Base-by-base conservation (phyloP, 2,329 filamentous ascomycete genomes). In the Nemania serpens region DNA sequence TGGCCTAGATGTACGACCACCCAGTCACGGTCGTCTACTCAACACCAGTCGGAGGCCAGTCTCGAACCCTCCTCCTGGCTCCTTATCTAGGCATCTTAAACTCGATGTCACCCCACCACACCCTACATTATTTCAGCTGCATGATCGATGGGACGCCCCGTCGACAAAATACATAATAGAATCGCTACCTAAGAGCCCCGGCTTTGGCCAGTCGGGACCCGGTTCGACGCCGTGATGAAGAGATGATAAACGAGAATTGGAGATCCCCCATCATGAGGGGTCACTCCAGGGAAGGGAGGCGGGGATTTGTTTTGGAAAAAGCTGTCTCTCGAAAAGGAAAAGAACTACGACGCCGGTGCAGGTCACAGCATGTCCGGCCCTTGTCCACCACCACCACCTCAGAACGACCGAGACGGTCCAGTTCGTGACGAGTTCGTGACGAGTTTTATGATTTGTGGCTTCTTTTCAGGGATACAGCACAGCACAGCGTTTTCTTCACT, bases 391-490 rank as follows among this genome's bases (percentile, higher is more conserved):
- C 25, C 25, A 39, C 36, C 36, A 39, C 36, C 15, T 10, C 33
- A 47, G 49, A 60, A 63, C 49, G 33, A 9, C 57, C 59, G 47
- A 55, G 20, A 57, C 25, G 29, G 37, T 41, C 50, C 43, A 22
- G 34, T 63, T 65, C 54, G 53, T 29, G 37, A 39, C 50, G 48
- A 22, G 34, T 63, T 65, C 54, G 53, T 58, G 58, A 63, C 42
- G 56, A 62, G 25, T 22, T 57, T 63, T 61, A 65, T 62, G 63
- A 65, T 58, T 62, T 60, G 46, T 43, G 34, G 51, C 58, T 65
- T 53, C 48, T 63, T 65, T 53, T 13, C 20, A 62, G 46, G 56
- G 51, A 51, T 58, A 58, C 54, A 55, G 62, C 59, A 56, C 58
- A 46, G 58, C 54, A 29, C 51, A 62, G 60, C 52, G 58, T 46